Percentiles rank a stretch among this genome's conserved stretches.
Evolutionary conservation across 202 grass and related monocot genomes (phyloP).

Genomic region (Panicum hallii): DNA sequence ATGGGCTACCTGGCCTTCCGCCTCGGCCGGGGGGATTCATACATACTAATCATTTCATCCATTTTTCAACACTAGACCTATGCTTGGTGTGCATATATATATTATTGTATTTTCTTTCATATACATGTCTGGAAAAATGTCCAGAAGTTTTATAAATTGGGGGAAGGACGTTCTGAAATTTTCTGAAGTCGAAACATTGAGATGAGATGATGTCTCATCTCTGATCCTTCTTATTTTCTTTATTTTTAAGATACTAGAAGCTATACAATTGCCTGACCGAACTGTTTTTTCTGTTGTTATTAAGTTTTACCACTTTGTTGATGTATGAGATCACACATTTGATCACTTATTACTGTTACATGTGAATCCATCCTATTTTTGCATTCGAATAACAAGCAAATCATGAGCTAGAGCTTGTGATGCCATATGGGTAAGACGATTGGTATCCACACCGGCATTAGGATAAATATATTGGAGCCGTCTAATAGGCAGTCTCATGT

Average conservation of each 20-base stretch:
- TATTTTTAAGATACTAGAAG: background rate
- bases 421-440: no score
- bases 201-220: background rate
- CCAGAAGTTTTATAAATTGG: background rate
- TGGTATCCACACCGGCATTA: no score
- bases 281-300: background rate
- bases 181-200: background rate
- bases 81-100: background rate
- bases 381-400: no score
- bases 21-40: no score
- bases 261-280: background rate
- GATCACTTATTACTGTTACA: no score
- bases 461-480: no score
- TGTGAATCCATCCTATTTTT: no score
- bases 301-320: no score
- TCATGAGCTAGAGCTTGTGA: no score
- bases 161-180: background rate
- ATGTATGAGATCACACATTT: no score
- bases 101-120: background rate
- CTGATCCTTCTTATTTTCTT: background rate
- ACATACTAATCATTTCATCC: background rate
- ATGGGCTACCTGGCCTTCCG: no score
- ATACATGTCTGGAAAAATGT: background rate
- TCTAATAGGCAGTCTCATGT: no score
- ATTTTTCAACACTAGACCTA: background rate